Evolutionary conservation across 805 yeast genomes (phyloP), one percentile per base, ranked within the genome.

Genomic region (Starmerella riodocensis): DNA sequence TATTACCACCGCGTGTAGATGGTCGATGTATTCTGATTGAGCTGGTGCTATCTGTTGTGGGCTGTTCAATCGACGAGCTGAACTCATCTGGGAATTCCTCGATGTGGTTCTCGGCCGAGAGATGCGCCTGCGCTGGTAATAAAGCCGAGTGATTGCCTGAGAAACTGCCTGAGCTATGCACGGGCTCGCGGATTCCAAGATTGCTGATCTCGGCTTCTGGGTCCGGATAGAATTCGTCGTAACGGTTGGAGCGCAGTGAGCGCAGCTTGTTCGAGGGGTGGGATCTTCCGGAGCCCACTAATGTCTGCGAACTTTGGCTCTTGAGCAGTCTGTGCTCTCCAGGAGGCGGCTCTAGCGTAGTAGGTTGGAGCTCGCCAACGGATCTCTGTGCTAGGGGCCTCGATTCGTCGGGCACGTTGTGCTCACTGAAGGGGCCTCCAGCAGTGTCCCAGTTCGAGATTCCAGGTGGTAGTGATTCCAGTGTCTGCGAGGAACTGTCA

Each of bases 381-480:
- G 11, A 6, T 11, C 25, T 7, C 6, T 7, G 25, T 7, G 6
- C 25, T 11, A 11, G 9, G 9, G 9, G 25, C 6, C 6, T 23
- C 9, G 11, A 23, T 11, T 6, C 25, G 9, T 11, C 16, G 4
- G 26, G 37, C 4, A 34, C 6, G 12, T 26, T 21, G 2, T 21
- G 26, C 13, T 26, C 37, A 26, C 27, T n/a, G n/a, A 32, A 2
- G 40, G 19, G 31, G 17, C 41, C 41, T 9, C 45, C 45, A 13
- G 38, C 12, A 2, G 49, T 35, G 13, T 43, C 48, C 42, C 48
- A 36, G 28, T 42, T 40, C 3, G 42, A 35, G 17, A 35, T 34
- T 6, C 40, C 38, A 4, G 42, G 36, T 5, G 44, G 41, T 17
- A 47, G 40, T 6, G 48, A 41, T n/a, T 46, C 50, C 8, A 41